Percentiles rank a stretch among this genome's conserved stretches.
Conservation (phyloP, 2,329 filamentous ascomycete genomes). For the Chaetoscypha palmicola region DNA sequence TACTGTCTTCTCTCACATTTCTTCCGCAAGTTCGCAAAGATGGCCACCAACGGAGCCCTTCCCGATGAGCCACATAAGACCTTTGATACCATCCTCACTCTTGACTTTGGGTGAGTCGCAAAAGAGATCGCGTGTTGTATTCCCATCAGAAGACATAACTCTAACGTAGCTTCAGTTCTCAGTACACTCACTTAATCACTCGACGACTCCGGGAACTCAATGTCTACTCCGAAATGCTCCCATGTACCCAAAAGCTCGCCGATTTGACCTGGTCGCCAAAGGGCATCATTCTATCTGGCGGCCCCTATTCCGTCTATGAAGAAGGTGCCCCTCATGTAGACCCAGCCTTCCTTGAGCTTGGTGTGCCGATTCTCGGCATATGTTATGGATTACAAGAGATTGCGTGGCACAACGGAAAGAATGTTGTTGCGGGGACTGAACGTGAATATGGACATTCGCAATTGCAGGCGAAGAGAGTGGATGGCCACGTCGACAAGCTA, state of each 20-base stretch:
- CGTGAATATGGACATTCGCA: conserved; percentile 36
- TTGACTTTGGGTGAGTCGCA: conserved; percentile 53
- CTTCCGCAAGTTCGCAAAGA: conserved; percentile 7
- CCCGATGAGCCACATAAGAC: conserved; percentile 26
- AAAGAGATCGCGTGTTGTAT: no score
- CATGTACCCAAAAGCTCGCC: conserved; percentile 73
- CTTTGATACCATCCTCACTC: conserved; percentile 55
- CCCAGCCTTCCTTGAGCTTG: conserved; percentile 70
- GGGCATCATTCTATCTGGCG: conserved; percentile 73
- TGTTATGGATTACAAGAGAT: conserved; percentile 58
- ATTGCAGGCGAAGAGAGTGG: conserved; percentile 52
- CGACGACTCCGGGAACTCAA: conserved; percentile 68
- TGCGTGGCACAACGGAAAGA: conserved; percentile 60
- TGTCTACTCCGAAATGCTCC: conserved; percentile 82
- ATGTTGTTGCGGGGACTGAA: conserved; percentile 59
- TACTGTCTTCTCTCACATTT: background rate
- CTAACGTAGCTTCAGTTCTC: conserved; percentile 37
- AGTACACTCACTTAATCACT: conserved; percentile 59
- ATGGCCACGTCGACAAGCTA: conserved; percentile 64
- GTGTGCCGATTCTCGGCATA: conserved; percentile 49
- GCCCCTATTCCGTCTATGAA: conserved; percentile 74
- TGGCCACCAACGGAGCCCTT: conserved; percentile 16
- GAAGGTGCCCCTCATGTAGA: conserved; percentile 71
- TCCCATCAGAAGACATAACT: no score
- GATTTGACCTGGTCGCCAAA: conserved; percentile 74